Conservation (phyloP, 2,329 filamentous ascomycete genomes). For the Corniculantispora saksenae region DNA sequence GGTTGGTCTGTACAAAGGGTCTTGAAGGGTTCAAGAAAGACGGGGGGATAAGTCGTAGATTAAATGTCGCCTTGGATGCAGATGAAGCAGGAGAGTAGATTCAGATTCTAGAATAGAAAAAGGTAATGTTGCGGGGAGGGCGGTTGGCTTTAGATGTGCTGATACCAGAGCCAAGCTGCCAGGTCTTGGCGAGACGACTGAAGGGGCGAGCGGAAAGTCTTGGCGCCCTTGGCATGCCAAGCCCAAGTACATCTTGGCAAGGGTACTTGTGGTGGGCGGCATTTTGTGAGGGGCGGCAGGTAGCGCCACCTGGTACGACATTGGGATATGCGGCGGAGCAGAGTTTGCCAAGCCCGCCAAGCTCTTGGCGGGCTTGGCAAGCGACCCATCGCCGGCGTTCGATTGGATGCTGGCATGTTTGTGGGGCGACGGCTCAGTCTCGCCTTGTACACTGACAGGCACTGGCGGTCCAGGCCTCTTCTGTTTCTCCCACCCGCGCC, state of each 20-base stretch:
- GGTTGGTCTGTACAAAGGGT: background rate
- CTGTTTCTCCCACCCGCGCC: constrained; percentile 10
- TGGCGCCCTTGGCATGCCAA: constrained; percentile 38
- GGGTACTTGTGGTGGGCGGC: background rate
- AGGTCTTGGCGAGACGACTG: constrained; percentile 19
- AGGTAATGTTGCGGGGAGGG: constrained; percentile 16
- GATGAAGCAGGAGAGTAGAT: background rate
- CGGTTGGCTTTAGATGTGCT: constrained; percentile 18
- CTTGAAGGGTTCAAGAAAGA: background rate
- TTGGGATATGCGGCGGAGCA: constrained; percentile 29
- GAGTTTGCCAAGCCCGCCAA: constrained; percentile 38
- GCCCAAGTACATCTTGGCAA: constrained; percentile 29
- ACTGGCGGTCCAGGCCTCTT: constrained; percentile 18
- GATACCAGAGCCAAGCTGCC: constrained; percentile 17
- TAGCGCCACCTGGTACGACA: background rate
- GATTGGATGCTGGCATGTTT: constrained; percentile 26
- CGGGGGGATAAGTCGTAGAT: background rate
- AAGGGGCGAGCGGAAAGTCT: constrained; percentile 41
- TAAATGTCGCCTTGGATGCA: constrained; percentile 1
- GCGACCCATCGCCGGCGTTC: constrained; percentile 32
- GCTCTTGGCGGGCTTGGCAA: constrained; percentile 42
- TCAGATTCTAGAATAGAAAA: constrained; percentile 7
- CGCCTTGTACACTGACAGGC: constrained; percentile 18
- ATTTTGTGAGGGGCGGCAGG: background rate
- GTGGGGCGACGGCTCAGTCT: constrained; percentile 11